These are phyloP conservation scores for Alternaria alternata DNA, from an alignment of 2,329 filamentous ascomycete species.

Conservation along the genomic window DNA sequence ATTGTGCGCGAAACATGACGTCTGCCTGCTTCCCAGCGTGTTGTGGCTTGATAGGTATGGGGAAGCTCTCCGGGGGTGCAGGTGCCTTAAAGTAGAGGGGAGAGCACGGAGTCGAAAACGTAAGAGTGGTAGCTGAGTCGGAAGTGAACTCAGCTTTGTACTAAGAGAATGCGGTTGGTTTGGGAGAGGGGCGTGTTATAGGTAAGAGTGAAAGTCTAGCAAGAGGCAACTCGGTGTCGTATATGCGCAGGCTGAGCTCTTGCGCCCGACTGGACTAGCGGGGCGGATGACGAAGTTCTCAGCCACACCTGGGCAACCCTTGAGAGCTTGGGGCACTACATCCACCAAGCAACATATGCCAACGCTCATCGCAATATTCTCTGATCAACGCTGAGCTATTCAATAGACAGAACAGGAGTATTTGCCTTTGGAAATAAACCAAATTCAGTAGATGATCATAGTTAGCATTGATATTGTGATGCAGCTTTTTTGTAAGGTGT, in stretches of 20 bases:
- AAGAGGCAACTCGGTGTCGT: conserved; percentile 21
- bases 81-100: conserved; percentile 10
- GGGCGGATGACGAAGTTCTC: conserved; percentile 29
- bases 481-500: not conserved
- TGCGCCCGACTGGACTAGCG: conserved; percentile 7
- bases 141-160: not conserved
- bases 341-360: not conserved
- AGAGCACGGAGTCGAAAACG: not conserved
- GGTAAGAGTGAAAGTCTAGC: conserved; percentile 8
- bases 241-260: conserved; percentile 32
- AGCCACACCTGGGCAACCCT: conserved; percentile 16
- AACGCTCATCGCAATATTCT: not conserved
- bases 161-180: not conserved
- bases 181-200: conserved; percentile 1
- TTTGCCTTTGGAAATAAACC: not conserved
- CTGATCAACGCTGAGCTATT: not conserved
- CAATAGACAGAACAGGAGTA: not conserved
- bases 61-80: conserved; percentile 9
- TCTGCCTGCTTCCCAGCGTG: conserved; percentile 19
- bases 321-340: not conserved
- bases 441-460: not conserved
- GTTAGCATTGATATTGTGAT: not conserved
- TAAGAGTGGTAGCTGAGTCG: not conserved
- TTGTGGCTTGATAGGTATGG: not conserved
- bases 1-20: conserved; percentile 61